Percentiles rank a stretch among this genome's conserved stretches.
These are phyloP conservation scores for Xylariaceae sp. DNA, from an alignment of 2,329 filamentous ascomycete genomes.

Conservation along the genomic window DNA sequence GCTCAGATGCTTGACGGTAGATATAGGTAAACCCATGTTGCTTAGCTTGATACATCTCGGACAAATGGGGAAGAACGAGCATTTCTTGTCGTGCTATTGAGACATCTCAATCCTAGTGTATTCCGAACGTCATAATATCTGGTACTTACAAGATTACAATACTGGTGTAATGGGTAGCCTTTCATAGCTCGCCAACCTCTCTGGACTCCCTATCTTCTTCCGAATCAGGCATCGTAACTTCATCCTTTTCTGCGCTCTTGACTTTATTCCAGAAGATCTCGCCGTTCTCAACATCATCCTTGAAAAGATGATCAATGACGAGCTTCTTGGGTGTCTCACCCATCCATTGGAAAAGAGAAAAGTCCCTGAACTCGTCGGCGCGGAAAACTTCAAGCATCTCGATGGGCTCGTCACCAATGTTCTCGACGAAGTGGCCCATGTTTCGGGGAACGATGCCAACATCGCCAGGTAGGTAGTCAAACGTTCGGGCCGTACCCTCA, in stretches of 20 bases:
- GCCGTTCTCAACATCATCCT: conserved; percentile 55
- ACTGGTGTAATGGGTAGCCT: too few species aligned
- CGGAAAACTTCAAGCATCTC: conserved; percentile 75
- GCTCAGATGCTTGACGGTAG: too few species aligned
- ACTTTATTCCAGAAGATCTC: conserved; percentile 60
- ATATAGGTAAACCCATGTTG: too few species aligned
- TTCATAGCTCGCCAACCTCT: conserved; percentile 20
- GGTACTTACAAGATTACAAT: too few species aligned
- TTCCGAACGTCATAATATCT: too few species aligned
- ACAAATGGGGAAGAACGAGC: too few species aligned
- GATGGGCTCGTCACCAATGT: conserved; percentile 70
- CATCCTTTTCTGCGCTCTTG: conserved; percentile 58
- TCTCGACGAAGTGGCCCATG: conserved; percentile 80
- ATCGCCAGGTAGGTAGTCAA: conserved; percentile 71
- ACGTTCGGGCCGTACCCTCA: conserved; percentile 65
- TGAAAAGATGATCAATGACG: conserved; percentile 64
- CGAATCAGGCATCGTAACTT: conserved; percentile 38
- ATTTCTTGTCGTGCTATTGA: too few species aligned
- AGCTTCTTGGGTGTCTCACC: conserved; percentile 65
- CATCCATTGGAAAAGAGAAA: conserved; percentile 72
- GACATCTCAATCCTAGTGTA: too few species aligned
- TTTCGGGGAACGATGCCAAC: conserved; percentile 73
- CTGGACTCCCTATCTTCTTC: conserved; percentile 5
- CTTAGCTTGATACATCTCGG: too few species aligned
- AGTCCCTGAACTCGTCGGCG: conserved; percentile 67